Evolutionary conservation across 1,284 basidiomycete genomes (phyloP), one percentile per base, ranked within the genome.

Genomic region (Apiotrichum akiyoshidainum): DNA sequence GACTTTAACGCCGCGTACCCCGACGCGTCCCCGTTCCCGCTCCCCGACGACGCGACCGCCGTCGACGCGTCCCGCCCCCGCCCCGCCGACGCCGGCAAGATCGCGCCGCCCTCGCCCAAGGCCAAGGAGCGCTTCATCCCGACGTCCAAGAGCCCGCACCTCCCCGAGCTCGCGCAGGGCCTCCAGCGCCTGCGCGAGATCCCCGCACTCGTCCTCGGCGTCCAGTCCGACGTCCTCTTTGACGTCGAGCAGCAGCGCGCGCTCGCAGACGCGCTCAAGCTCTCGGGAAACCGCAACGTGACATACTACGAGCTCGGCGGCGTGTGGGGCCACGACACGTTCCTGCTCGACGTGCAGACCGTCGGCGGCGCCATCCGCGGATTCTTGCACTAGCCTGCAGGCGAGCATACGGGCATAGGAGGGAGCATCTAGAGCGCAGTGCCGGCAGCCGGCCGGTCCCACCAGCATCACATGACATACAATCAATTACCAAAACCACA

Each of bases 281-380:
- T 94, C 83, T 86, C 88, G 2, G 95, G 95, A 0, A 95, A 95
- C 75, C 78, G 85, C 21, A 80, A 83, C 60, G 96, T 99, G 35
- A 88, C 90, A 59, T 99, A 98, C 78, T 99, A 95, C 77, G 96
- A 99, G 79, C 83, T 99, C 10, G 94, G 96, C 42, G 93, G 95
- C 5, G 94, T 98, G 16, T 98, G 93, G 90, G 96, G 96, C 2
- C 92, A 94, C 72, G 94, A 99, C 79, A 97, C 92, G 33, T 99
- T 99, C 80, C 81, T 99, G 80, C 79, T 91, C 63, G 89, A 90
- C 69, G 84, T 88, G 35, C 83, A 85, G 57, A 88, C 87, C 59
- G 87, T 91, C 1, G 88, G 88, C 2, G 86, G 88, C 0, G 89
- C 89, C 5, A 85, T 91, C 54, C 80, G 86, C 57, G 89, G 89